Percentiles rank a stretch among this genome's conserved stretches.
Evolutionary conservation across 1,284 basidiomycete species (phyloP).

Genomic region (Farysia itapuensis): DNA sequence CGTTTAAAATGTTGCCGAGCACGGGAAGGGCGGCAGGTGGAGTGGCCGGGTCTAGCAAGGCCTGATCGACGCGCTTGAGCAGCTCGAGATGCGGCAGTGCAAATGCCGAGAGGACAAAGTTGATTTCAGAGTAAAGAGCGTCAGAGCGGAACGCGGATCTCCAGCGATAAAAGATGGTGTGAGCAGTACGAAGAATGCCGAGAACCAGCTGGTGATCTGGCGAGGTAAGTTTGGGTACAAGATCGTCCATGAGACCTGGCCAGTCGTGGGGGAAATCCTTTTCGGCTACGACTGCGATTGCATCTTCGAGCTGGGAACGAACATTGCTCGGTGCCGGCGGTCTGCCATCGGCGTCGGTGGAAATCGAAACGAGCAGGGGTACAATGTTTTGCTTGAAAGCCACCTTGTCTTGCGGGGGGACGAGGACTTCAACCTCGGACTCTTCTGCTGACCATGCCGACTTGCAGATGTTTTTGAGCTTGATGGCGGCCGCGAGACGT

Average conservation of each 20-base stretch:
- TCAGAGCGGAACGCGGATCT: conserved; percentile 86
- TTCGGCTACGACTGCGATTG: conserved; percentile 50
- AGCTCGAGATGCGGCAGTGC: conserved; percentile 76
- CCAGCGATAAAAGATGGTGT: conserved; percentile 94
- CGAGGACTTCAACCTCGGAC: conserved; percentile 2
- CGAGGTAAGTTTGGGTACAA: conserved; percentile 70
- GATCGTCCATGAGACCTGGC: conserved; percentile 49
- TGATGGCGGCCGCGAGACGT: conserved; percentile 55
- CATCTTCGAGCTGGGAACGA: conserved; percentile 50
- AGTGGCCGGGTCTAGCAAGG: conserved; percentile 59
- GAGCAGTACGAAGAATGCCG: conserved; percentile 87
- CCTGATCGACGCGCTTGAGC: conserved; percentile 39
- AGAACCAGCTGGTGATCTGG: conserved; percentile 82
- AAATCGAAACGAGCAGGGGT: conserved; percentile 76
- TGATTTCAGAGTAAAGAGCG: conserved; percentile 85
- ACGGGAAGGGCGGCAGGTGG: conserved; percentile 57
- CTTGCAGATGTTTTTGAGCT: conserved; percentile 57
- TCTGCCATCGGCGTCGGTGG: conserved; percentile 17
- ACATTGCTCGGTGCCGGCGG: conserved; percentile 43
- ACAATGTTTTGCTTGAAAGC: conserved; percentile 72
- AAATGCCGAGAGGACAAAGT: conserved; percentile 83
- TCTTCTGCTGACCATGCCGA: conserved; percentile 52
- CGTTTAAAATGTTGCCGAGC: conserved; percentile 60
- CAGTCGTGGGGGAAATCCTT: conserved; percentile 55
- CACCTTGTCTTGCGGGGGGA: conserved; percentile 66